phyloP scores from a whole-genome alignment of 1,284 basidiomycete species.

The Heterobasidion parviporum region DNA sequence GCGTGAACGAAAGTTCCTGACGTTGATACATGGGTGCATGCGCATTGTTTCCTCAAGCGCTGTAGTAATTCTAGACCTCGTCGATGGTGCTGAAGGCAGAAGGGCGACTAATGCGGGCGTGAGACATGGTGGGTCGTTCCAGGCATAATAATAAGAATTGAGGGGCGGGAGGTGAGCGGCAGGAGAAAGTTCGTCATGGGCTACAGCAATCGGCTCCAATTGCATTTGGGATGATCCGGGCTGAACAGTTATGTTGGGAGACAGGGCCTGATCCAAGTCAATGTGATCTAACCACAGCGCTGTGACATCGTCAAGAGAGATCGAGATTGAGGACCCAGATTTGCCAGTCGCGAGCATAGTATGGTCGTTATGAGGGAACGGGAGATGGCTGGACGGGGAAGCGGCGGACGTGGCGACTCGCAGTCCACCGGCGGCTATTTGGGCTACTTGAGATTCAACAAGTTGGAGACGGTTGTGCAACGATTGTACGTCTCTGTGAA shows the following conservation, averaged over 20 bases:
- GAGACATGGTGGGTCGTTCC: conserved; percentile 10
- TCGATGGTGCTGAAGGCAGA: conserved; percentile 29
- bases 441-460: conserved; percentile 44
- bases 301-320: conserved; percentile 47
- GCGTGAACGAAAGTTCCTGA: conserved; percentile 38
- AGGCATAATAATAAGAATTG: conserved; percentile 13
- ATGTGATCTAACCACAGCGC: conserved; percentile 51
- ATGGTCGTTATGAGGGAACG: conserved; percentile 27
- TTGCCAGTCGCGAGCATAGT: conserved; percentile 30
- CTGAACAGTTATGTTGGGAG: conserved; percentile 2
- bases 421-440: conserved; percentile 24
- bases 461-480: conserved; percentile 69
- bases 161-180: conserved; percentile 6
- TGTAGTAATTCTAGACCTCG: conserved; percentile 28
- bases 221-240: conserved; percentile 29
- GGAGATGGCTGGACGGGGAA: conserved; percentile 18
- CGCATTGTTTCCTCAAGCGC: conserved; percentile 35
- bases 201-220: conserved; percentile 31
- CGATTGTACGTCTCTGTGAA: conserved; percentile 61
- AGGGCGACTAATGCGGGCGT: conserved; percentile 26
- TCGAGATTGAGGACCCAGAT: conserved; percentile 42
- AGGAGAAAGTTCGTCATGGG: conserved; percentile 10
- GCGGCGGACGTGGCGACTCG: conserved; percentile 17
- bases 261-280: conserved; percentile 24
- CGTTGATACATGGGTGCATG: conserved; percentile 43